Evolutionary conservation across 768 basidiomycete species (phyloP).

Genomic region (Obba rivulosa): DNA sequence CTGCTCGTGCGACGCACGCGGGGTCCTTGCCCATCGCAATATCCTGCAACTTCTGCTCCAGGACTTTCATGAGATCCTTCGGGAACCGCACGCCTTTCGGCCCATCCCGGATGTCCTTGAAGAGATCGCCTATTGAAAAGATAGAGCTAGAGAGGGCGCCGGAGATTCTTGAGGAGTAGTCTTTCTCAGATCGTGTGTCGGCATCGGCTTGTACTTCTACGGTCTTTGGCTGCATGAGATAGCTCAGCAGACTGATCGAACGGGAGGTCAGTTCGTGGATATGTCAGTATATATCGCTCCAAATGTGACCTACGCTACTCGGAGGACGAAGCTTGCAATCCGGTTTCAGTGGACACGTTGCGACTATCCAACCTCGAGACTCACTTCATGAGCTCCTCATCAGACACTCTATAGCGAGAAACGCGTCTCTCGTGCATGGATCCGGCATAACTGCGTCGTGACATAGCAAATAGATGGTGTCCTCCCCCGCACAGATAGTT

Average conservation of each 20-base stretch:
- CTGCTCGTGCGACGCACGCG: constrained; percentile 50
- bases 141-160: constrained; percentile 53
- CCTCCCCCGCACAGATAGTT: too few species aligned
- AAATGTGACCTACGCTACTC: constrained; percentile 65
- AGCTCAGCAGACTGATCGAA: constrained; percentile 58
- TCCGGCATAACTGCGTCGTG: constrained; percentile 73
- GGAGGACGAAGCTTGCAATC: constrained; percentile 61
- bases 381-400: constrained; percentile 85
- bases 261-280: constrained; percentile 8
- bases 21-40: constrained; percentile 93
- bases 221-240: constrained; percentile 62
- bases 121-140: constrained; percentile 67
- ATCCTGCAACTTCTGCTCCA: constrained; percentile 85
- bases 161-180: constrained; percentile 61
- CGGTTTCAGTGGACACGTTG: not conserved
- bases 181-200: constrained; percentile 33
- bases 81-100: constrained; percentile 89
- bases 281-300: constrained; percentile 8
- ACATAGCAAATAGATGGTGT: constrained; percentile 33
- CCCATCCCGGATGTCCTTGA: constrained; percentile 73
- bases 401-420: constrained; percentile 72
- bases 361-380: constrained; percentile 20
- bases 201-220: constrained; percentile 24
- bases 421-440: constrained; percentile 67
- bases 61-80: constrained; percentile 85